Evolutionary conservation across 2,329 filamentous ascomycete species (phyloP).

Genomic region (Seiridium cupressi): DNA sequence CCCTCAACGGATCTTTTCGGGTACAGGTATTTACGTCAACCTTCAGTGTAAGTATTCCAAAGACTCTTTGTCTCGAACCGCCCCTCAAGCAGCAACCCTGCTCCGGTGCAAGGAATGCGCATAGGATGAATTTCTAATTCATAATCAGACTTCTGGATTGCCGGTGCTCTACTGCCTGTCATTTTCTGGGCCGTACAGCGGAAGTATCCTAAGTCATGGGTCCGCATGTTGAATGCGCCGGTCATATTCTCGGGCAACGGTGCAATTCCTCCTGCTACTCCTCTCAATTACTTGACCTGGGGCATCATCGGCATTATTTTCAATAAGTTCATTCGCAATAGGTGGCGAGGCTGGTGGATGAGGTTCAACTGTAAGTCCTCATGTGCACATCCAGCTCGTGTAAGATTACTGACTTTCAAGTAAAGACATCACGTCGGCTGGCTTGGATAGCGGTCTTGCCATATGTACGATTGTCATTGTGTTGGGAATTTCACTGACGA

Average conservation of each 20-base stretch:
- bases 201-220: conserved; percentile 41
- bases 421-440: conserved; percentile 50
- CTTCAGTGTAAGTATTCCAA: conserved; percentile 36
- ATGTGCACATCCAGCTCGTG: neutral
- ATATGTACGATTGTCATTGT: conserved; percentile 51
- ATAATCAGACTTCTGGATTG: conserved; percentile 46
- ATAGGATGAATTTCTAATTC: neutral
- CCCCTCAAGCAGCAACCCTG: neutral
- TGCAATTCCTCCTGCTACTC: conserved; percentile 53
- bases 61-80: neutral
- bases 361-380: neutral
- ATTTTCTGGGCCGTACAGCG: conserved; percentile 47
- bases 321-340: conserved; percentile 46
- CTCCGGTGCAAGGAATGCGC: neutral
- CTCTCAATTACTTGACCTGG: conserved; percentile 51
- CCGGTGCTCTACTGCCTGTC: conserved; percentile 46
- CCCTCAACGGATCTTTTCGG: conserved; percentile 48
- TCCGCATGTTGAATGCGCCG: conserved; percentile 52
- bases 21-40: conserved; percentile 42
- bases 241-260: conserved; percentile 50
- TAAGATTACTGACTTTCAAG: conserved; percentile 45
- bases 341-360: conserved; percentile 26
- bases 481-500: conserved; percentile 34
- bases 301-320: conserved; percentile 48
- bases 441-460: conserved; percentile 47